A percentile compares a stretch with the other conserved stretches of the same genome.
Conservation (phyloP, 208 protist species). For the Porcisia deanei region DNA sequence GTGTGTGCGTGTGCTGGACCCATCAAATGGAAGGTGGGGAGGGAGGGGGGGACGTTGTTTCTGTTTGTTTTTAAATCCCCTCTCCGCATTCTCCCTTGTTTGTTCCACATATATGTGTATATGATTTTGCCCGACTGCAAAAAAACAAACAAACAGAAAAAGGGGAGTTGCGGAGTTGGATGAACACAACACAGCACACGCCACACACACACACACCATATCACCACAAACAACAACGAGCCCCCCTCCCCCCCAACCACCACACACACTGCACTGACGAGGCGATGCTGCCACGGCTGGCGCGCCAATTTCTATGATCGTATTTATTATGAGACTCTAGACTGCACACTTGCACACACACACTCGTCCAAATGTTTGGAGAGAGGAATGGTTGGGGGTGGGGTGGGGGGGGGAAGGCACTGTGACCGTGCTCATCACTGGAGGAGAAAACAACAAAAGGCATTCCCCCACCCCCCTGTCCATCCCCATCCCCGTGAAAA, state of each 20-base stretch:
- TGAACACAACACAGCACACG: not conserved
- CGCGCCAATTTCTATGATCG: not conserved
- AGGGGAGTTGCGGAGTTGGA: no score
- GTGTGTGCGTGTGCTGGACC: no score
- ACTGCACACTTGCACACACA: not conserved
- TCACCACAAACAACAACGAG: not conserved
- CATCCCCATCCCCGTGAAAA: not conserved
- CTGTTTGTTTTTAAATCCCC: no score
- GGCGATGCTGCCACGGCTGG: not conserved
- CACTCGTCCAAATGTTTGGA: not conserved
- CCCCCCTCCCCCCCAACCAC: no score
- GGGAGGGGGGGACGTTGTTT: no score
- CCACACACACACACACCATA: not conserved
- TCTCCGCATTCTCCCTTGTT: not conserved
- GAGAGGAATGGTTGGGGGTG: not conserved
- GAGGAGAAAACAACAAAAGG: not conserved
- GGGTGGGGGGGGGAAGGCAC: no score
- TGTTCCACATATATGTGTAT: not conserved
- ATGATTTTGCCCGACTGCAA: not conserved
- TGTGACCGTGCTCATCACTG: not conserved
- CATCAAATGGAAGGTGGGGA: no score
- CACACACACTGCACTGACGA: not conserved
- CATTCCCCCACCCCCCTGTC: no score
- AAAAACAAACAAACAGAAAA: not conserved
- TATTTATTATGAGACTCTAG: not conserved